These are phyloP conservation scores for Protomyces inouyei DNA, from an alignment of 1,139 yeast genomes.

Conservation along the genomic window DNA sequence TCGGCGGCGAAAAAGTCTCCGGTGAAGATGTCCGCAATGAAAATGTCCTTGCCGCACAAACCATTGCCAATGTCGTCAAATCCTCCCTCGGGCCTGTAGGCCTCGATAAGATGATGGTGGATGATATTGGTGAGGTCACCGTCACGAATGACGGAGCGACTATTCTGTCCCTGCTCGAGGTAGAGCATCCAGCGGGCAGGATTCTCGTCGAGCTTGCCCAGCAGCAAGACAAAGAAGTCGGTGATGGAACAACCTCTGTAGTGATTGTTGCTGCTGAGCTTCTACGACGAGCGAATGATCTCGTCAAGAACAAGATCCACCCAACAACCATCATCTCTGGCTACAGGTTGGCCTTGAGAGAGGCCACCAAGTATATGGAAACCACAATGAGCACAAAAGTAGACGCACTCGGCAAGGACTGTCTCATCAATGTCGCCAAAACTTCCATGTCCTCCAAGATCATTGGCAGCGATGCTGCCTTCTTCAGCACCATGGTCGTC, in stretches of 20 bases:
- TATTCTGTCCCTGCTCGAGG: conserved; percentile 81
- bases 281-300: conserved; percentile 85
- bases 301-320: conserved; percentile 88
- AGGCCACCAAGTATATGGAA: conserved; percentile 81
- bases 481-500: conserved; percentile 84
- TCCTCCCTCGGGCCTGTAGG: conserved; percentile 98
- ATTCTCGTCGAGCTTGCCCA: conserved; percentile 95
- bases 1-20: conserved; percentile 92
- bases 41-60: conserved; percentile 86
- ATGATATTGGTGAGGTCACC: conserved; percentile 97
- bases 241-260: conserved; percentile 80
- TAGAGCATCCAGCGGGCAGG: conserved; percentile 98
- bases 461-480: conserved; percentile 89
- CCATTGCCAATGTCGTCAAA: conserved; percentile 96
- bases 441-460: conserved; percentile 97
- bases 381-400: conserved; percentile 81
- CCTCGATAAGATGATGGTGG: conserved; percentile 95
- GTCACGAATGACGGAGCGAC: conserved; percentile 99
- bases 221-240: conserved; percentile 98
- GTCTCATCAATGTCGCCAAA: conserved; percentile 75
- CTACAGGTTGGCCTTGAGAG: conserved; percentile 85
- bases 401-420: conserved; percentile 74
- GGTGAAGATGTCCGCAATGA: conserved; percentile 97
- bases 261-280: conserved; percentile 54
- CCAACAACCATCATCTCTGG: conserved; percentile 98